Evolutionary conservation across 345 rosid genomes (phyloP), one percentile per base, ranked within the genome.

Genomic region (Bretschneidera sinensis): DNA sequence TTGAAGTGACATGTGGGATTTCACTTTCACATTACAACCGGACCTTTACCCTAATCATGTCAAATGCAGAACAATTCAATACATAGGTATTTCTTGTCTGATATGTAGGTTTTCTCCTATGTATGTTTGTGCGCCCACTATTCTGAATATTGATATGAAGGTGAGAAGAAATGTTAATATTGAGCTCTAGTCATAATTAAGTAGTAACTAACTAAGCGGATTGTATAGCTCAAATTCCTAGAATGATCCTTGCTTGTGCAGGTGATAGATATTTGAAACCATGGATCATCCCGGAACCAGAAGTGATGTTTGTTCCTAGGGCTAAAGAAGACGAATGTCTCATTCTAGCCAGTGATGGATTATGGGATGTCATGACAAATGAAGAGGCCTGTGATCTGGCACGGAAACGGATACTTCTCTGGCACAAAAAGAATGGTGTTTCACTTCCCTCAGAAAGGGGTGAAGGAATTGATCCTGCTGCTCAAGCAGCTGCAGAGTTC

Each of bases 211-310:
- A 11, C 10, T 39, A 9, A 39, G 45, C 16, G 15, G 45, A 14
- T 39, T 39, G 15, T 14, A 39, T 11, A 9, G 16, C 45, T 39
- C 16, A 39, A 39, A 14, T 7, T 39, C 16, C 1, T 4, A 11
- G 11, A 39, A 43, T 63, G 16, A 48, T 21, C 5, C 19, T 34
- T 69, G 56, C 50, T 60, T 18, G 49, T 77, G 76, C 80, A 92
- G 99, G 99, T 63, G 97, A 94, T 71, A 80, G 92, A 75, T 94
- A 88, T 65, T 72, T 94, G 75, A 90, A 94, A 64, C 99, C 99
- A 8, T 90, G 95, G 83, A 92, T 94, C 52, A 94, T 94, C 54
- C 96, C 97, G 0, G 95, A 90, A 17, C 97, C 96, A 16, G 97
- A 94, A 82, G 97, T 94, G 54, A 74, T 66, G 77, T 80, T 94